phyloP scores from a whole-genome alignment of 805 yeast species.

The Ogataea minuta region DNA sequence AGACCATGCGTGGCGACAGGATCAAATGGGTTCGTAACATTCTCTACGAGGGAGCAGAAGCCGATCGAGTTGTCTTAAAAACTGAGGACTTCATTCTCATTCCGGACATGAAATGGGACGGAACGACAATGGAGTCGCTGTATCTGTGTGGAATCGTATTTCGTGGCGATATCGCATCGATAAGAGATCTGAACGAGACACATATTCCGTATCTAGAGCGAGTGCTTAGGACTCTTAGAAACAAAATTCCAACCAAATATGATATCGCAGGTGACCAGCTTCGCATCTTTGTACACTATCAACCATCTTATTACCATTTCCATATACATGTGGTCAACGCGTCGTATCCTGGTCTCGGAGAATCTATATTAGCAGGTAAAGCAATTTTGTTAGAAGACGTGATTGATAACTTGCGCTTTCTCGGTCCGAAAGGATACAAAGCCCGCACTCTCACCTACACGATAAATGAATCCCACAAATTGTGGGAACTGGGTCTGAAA shows the following conservation, averaged over 20 bases:
- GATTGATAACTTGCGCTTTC: constrained; percentile 61
- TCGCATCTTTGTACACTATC: constrained; percentile 84
- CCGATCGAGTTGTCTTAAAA: constrained; percentile 72
- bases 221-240: constrained; percentile 45
- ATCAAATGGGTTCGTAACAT: constrained; percentile 90
- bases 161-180: constrained; percentile 62
- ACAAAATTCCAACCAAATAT: constrained; percentile 48
- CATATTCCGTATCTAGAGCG: constrained; percentile 60
- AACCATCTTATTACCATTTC: constrained; percentile 94
- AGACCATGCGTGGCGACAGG: constrained; percentile 71
- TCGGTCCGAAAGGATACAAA: constrained; percentile 56
- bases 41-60: constrained; percentile 75
- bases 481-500: constrained; percentile 51
- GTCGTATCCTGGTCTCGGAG: constrained; percentile 63
- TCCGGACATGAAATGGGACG: constrained; percentile 98
- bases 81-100: constrained; percentile 70
- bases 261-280: constrained; percentile 53
- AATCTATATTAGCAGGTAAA: constrained; percentile 71
- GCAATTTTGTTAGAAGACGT: constrained; percentile 81
- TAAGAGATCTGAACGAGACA: constrained; percentile 64
- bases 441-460: constrained; percentile 60
- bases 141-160: constrained; percentile 77
- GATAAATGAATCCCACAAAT: constrained; percentile 73
- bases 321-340: constrained; percentile 87
- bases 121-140: constrained; percentile 60